A percentile compares a stretch with the other conserved stretches of the same genome.
Evolutionary conservation across 176 grass and related monocot genomes (phyloP).

Genomic region (Musa itinerans): DNA sequence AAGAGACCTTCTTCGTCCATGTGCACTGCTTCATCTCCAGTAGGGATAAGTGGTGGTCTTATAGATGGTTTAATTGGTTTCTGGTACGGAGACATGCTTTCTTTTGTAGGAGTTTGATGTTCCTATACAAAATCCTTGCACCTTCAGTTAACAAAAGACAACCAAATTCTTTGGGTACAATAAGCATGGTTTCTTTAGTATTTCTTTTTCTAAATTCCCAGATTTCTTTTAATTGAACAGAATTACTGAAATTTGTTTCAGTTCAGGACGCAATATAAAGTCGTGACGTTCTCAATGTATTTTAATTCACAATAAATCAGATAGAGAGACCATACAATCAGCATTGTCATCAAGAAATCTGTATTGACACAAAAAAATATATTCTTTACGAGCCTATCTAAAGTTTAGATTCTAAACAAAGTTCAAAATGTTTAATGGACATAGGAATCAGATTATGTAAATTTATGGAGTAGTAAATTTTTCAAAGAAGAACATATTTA

Average conservation of each 20-base stretch:
- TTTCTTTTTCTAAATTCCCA: neutral
- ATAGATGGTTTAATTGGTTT: conserved; percentile 43
- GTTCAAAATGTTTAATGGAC: no score
- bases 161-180: neutral
- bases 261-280: neutral
- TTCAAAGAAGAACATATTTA: no score
- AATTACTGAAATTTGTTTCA: neutral
- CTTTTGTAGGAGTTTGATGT: conserved; percentile 30
- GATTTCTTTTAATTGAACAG: neutral
- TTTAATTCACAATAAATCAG: neutral
- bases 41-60: conserved; percentile 45
- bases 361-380: no score
- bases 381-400: no score
- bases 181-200: neutral
- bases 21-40: conserved; percentile 41
- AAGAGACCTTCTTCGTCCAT: conserved; percentile 41
- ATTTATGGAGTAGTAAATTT: no score
- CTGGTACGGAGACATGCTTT: conserved; percentile 55
- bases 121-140: conserved; percentile 27
- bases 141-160: no score
- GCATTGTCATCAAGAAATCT: no score
- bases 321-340: neutral
- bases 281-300: neutral
- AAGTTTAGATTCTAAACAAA: no score
- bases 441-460: no score